Conservation (phyloP, 768 basidiomycete genomes). For the Suillus spraguei region DNA sequence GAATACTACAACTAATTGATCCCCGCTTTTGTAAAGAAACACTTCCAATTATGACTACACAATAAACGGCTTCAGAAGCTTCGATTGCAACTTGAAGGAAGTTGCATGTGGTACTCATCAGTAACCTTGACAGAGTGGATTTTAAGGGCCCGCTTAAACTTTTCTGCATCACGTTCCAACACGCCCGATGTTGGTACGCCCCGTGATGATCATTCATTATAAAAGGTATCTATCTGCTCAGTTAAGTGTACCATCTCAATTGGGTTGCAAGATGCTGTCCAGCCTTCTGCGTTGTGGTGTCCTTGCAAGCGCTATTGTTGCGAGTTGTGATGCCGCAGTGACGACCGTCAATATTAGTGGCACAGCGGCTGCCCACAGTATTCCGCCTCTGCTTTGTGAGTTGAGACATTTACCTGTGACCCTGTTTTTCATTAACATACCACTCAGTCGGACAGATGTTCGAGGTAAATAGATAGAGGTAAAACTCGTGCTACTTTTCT, state of each 20-base stretch:
- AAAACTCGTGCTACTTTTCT: neutral
- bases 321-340: constrained; percentile 9
- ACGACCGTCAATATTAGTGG: constrained; percentile 45
- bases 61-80: no score
- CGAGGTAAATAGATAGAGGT: constrained; percentile 41
- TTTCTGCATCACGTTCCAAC: neutral
- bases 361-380: constrained; percentile 51
- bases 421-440: neutral
- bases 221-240: neutral
- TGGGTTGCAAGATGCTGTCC: constrained; percentile 18
- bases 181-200: neutral
- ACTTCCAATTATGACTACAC: no score
- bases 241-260: neutral
- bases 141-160: neutral
- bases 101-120: no score
- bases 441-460: constrained; percentile 59
- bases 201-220: neutral
- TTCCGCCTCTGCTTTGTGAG: constrained; percentile 57
- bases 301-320: constrained; percentile 8
- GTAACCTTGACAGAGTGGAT: no score
- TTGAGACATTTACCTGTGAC: constrained; percentile 5
- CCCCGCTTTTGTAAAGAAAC: no score
- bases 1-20: no score
- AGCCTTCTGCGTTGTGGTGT: constrained; percentile 10
- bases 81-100: no score